Evolutionary conservation across 2,329 filamentous ascomycete species (phyloP).

Genomic region (Cordyceps militaris): DNA sequence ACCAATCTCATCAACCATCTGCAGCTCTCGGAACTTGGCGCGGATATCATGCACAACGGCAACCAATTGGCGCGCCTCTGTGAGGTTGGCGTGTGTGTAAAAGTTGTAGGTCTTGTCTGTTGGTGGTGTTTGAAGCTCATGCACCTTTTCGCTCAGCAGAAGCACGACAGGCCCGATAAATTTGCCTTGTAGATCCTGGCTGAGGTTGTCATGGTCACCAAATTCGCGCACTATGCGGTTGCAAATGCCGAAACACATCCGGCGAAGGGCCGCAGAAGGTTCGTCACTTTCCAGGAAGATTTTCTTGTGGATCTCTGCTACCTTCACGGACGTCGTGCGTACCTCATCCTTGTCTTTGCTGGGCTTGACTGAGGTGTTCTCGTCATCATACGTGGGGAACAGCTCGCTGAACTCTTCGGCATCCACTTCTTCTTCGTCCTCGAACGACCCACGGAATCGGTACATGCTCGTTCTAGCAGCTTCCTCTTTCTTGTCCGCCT

Average conservation of each 20-base stretch:
- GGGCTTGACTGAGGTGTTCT: slow-evolving; percentile 25
- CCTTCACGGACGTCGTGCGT: slow-evolving; percentile 50
- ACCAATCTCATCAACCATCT: slow-evolving; percentile 56
- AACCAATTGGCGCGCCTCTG: slow-evolving; percentile 69
- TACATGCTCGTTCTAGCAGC: slow-evolving; percentile 72
- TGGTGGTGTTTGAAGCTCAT: slow-evolving; percentile 29
- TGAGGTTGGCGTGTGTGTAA: slow-evolving; percentile 73
- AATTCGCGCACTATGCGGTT: slow-evolving; percentile 28
- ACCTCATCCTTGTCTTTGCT: slow-evolving; percentile 33
- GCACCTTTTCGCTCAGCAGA: slow-evolving; percentile 54
- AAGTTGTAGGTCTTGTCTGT: slow-evolving; percentile 65
- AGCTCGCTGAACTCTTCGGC: slow-evolving; percentile 69
- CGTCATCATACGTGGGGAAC: slow-evolving; percentile 70
- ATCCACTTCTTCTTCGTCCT: slow-evolving; percentile 68
- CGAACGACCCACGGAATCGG: slow-evolving; percentile 69
- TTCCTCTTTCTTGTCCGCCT: slow-evolving; percentile 67
- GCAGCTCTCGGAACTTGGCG: slow-evolving; percentile 64
- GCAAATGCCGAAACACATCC: slow-evolving; percentile 38
- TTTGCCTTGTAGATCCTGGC: slow-evolving; percentile 37
- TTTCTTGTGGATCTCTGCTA: slow-evolving; percentile 53
- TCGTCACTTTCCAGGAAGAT: slow-evolving; percentile 42
- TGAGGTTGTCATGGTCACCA: slow-evolving; percentile 21
- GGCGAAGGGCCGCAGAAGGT: slow-evolving; percentile 35
- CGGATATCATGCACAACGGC: slow-evolving; percentile 62
- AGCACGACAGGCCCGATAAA: slow-evolving; percentile 63